A percentile compares a stretch with the other conserved stretches of the same genome.
Conservation (phyloP, 2,329 filamentous ascomycete species). For the Hyphodiscus sp. region DNA sequence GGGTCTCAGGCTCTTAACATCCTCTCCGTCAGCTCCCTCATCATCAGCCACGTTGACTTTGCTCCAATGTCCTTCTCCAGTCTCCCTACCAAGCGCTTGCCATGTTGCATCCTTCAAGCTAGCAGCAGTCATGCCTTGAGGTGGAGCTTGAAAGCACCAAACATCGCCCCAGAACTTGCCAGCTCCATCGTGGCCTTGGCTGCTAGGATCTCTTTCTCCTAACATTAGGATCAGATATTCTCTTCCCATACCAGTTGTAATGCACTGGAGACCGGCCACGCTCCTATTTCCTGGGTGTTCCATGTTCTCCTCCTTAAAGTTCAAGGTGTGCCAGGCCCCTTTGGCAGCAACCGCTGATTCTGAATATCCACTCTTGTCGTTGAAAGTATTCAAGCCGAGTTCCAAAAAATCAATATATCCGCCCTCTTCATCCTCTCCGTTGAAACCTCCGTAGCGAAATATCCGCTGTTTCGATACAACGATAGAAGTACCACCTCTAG, state of each 20-base stretch:
- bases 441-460: slow-evolving; percentile 76
- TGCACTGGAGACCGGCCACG: slow-evolving; percentile 46
- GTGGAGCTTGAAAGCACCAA: slow-evolving; percentile 58
- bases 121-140: slow-evolving; percentile 46
- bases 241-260: slow-evolving; percentile 52
- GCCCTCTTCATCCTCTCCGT: slow-evolving; percentile 63
- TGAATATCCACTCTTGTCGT: slow-evolving; percentile 41
- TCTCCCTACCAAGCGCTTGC: slow-evolving; percentile 45
- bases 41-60: slow-evolving; percentile 44
- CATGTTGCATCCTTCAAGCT: slow-evolving; percentile 50
- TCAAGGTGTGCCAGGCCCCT: slow-evolving; percentile 48
- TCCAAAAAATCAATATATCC: slow-evolving; percentile 63
- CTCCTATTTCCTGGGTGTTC: slow-evolving; percentile 48
- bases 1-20: slow-evolving; percentile 40
- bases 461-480: slow-evolving; percentile 57
- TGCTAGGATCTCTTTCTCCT: slow-evolving; percentile 47
- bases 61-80: slow-evolving; percentile 54
- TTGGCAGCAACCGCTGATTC: slow-evolving; percentile 46
- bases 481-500: slow-evolving; percentile 62
- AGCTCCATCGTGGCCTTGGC: slow-evolving; percentile 42
- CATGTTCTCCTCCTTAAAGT: slow-evolving; percentile 35
- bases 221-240: slow-evolving; percentile 58
- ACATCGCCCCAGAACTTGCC: slow-evolving; percentile 53
- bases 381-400: slow-evolving; percentile 49
- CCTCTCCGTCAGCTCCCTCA: slow-evolving; percentile 38